Evolutionary conservation across 495 filamentous ascomycete species (phyloP).

Genomic region (Trichoderma erinaceum): DNA sequence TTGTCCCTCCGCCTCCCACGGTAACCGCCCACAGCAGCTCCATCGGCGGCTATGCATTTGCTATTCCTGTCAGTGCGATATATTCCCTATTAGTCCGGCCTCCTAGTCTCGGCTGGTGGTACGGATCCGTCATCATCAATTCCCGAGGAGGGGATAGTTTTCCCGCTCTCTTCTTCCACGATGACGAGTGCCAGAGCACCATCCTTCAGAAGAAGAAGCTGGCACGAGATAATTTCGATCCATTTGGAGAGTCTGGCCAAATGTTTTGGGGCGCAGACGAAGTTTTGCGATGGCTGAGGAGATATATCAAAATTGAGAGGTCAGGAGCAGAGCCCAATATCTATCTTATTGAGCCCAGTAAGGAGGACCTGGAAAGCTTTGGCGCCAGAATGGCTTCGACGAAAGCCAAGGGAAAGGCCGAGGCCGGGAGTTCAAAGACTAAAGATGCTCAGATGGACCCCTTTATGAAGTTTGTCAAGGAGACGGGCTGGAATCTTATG

Average conservation of each 20-base stretch:
- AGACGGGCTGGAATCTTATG: conserved; percentile 90
- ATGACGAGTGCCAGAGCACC: conserved; percentile 91
- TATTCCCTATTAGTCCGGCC: conserved; percentile 87
- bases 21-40: conserved; percentile 58
- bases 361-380: conserved; percentile 79
- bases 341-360: conserved; percentile 81
- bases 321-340: conserved; percentile 79
- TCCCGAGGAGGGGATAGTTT: conserved; percentile 83
- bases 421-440: not conserved
- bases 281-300: conserved; percentile 81
- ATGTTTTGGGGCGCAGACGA: conserved; percentile 98
- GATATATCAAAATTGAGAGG: conserved; percentile 75
- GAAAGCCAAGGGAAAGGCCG: not conserved
- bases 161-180: conserved; percentile 94
- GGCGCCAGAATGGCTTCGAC: conserved; percentile 50
- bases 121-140: conserved; percentile 89
- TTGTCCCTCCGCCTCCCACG: conserved; percentile 86
- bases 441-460: conserved; percentile 86
- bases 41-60: conserved; percentile 84
- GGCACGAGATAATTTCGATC: conserved; percentile 78
- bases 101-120: conserved; percentile 96
- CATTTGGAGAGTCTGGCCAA: conserved; percentile 74
- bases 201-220: conserved; percentile 87
- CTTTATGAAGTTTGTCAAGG: conserved; percentile 88
- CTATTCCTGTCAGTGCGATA: conserved; percentile 81